Evolutionary conservation across 345 rosid genomes (phyloP).

Genomic region (Sisymbrium altissimum): DNA sequence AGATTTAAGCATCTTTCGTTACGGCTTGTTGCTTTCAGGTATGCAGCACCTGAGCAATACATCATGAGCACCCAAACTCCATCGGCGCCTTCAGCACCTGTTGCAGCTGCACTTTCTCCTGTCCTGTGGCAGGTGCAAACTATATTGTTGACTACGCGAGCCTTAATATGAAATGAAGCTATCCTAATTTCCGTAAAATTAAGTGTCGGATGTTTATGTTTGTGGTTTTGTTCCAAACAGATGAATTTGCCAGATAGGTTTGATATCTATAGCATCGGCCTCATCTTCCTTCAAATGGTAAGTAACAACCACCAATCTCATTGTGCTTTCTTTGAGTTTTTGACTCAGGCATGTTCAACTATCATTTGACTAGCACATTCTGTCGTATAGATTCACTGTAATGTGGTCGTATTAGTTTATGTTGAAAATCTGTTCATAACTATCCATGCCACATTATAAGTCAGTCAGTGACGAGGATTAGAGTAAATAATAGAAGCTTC

Average conservation of each 20-base stretch:
- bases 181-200: conserved; percentile 1
- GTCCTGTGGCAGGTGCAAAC: conserved; percentile 91
- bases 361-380: not conserved
- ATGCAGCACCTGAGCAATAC: conserved; percentile 96
- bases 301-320: conserved; percentile 26
- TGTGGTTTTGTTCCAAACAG: conserved; percentile 42
- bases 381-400: not conserved
- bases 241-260: conserved; percentile 94
- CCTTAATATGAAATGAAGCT: not conserved
- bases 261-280: conserved; percentile 90
- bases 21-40: conserved; percentile 42
- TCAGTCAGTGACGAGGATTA: not conserved
- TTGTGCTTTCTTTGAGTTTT: not conserved
- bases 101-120: conserved; percentile 94
- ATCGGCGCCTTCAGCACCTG: conserved; percentile 96
- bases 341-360: conserved; percentile 4
- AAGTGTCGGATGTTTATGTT: conserved; percentile 11
- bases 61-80: conserved; percentile 99
- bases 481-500: not conserved
- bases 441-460: not conserved
- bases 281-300: conserved; percentile 93
- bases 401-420: not conserved
- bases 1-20: not conserved
- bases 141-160: not conserved
- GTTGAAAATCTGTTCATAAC: not conserved